Evolutionary conservation across 768 basidiomycete genomes (phyloP), one percentile per base, ranked within the genome.

Genomic region (Lactarius pseudohatsudake): DNA sequence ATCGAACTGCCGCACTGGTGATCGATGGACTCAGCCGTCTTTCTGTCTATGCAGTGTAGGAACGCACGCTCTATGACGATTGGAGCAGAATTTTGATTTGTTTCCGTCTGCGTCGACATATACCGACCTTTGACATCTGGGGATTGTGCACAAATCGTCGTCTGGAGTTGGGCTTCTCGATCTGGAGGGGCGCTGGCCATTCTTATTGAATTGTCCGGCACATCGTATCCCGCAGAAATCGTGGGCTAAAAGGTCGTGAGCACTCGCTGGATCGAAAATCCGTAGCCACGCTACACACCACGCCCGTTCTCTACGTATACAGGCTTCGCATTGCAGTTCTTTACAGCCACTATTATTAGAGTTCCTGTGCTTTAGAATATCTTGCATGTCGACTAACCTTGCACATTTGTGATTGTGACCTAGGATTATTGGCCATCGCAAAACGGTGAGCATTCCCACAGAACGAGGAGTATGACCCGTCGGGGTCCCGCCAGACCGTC

Each of bases 161-260:
- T 50, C n/a, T 16, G 41, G 61, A 40, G 57, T 55, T 5, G 61
- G 40, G 26, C 60, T 59, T 26, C n/a, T 4, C 45, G 57, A 9
- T 30, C 13, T 57, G 40, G n/a, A 28, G 20, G 54, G 32, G 10
- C 22, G 57, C 40, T 1, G 26, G 9, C 62, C 47, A 9, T 61
- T 53, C 13, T 22, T 15, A 5, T 58, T 47, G 59, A 64, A 72
- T 18, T 45, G 61, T 10, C 5, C 38, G 11, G 71, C 71, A 30
- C 72, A 72, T 10, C 72, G 72, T 65, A 18, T 34, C 6, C 72
- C 72, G 59, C 72, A 72, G 55, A 72, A 72, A 30, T 69, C 58
- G 36, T 70, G 72, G 1, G 45, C 72, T 72, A 20, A 38, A 22
- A 53, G 4, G 13, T 2, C 15, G 50, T 43, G 1, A 57, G 11